Conservation (phyloP, 129 eudicot species). For the Arctium minus region DNA sequence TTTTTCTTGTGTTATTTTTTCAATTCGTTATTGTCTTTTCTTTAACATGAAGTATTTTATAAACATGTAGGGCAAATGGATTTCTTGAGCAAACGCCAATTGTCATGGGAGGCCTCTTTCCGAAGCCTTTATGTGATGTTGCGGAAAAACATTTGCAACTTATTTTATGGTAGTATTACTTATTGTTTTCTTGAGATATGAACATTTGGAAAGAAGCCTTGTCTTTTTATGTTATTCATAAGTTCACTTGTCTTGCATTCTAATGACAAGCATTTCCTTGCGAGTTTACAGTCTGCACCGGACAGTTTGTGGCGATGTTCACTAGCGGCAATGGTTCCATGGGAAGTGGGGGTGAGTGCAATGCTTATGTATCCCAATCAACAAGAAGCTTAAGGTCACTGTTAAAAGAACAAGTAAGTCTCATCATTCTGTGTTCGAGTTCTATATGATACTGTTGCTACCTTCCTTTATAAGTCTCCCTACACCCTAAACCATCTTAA, state of each 20-base stretch:
- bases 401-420: conserved; percentile 79
- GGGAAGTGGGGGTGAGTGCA: conserved; percentile 44
- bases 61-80: conserved; percentile 52
- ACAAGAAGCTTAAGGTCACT: conserved; percentile 85
- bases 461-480: not conserved
- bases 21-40: not conserved
- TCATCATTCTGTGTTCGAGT: not conserved
- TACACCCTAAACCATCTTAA: too few relatives aligned
- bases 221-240: not conserved
- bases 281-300: conserved; percentile 64
- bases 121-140: conserved; percentile 86
- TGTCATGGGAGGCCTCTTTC: conserved; percentile 87
- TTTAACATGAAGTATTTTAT: not conserved
- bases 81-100: conserved; percentile 77
- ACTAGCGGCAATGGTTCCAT: conserved; percentile 41
- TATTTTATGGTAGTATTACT: conserved; percentile 71
- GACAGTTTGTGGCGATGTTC: conserved; percentile 82
- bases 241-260: not conserved
- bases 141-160: conserved; percentile 62
- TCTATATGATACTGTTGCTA: not conserved
- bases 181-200: not conserved
- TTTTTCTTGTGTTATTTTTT: not conserved
- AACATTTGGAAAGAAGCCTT: not conserved
- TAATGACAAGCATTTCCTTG: conserved; percentile 3
- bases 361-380: conserved; percentile 88